Percentiles rank a stretch among this genome's conserved stretches.
Evolutionary conservation across 768 basidiomycete genomes (phyloP).

Genomic region (Agrocybe praecox): DNA sequence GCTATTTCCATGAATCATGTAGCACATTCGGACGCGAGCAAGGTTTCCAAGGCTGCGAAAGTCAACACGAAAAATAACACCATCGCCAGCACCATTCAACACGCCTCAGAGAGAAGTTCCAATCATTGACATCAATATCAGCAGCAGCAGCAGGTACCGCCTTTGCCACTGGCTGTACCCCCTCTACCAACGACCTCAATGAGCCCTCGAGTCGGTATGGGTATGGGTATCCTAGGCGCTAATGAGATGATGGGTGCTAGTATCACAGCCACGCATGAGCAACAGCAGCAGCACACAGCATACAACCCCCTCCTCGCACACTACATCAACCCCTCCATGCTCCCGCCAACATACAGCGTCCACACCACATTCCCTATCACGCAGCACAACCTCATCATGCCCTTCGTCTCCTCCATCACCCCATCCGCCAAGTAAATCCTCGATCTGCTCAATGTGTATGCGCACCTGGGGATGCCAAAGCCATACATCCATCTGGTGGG

Average conservation of each 20-base stretch:
- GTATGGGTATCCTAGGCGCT: too few species aligned
- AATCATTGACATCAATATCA: slow-evolving; percentile 25
- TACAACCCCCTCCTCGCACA: slow-evolving; percentile 20
- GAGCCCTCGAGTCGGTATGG: slow-evolving; percentile 23
- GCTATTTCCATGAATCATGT: slow-evolving; percentile 84
- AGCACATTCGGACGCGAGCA: slow-evolving; percentile 78
- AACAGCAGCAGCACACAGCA: slow-evolving; percentile 24
- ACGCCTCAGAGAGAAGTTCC: slow-evolving; percentile 8
- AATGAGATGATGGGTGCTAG: too few species aligned
- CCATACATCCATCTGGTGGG: slow-evolving; percentile 81
- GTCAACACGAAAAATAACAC: slow-evolving; percentile 55
- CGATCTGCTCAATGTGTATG: slow-evolving; percentile 88
- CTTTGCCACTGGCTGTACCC: slow-evolving; percentile 35
- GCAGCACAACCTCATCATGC: slow-evolving; percentile 58
- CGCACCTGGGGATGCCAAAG: slow-evolving; percentile 82
- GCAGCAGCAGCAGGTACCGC: too few species aligned
- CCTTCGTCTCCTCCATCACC: slow-evolving; percentile 63
- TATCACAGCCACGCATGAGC: slow-evolving; percentile 18
- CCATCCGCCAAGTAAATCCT: slow-evolving; percentile 69
- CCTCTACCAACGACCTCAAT: slow-evolving; percentile 13
- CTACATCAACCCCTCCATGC: slow-evolving; percentile 40
- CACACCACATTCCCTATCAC: slow-evolving; percentile 65
- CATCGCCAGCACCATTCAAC: slow-evolving; percentile 38
- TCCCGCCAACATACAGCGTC: slow-evolving; percentile 62
- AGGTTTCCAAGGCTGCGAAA: slow-evolving; percentile 65